Evolutionary conservation across 139 green algal species (phyloP), one percentile per base, ranked within the genome.

Genomic region (Tetradesmus obliquus): DNA sequence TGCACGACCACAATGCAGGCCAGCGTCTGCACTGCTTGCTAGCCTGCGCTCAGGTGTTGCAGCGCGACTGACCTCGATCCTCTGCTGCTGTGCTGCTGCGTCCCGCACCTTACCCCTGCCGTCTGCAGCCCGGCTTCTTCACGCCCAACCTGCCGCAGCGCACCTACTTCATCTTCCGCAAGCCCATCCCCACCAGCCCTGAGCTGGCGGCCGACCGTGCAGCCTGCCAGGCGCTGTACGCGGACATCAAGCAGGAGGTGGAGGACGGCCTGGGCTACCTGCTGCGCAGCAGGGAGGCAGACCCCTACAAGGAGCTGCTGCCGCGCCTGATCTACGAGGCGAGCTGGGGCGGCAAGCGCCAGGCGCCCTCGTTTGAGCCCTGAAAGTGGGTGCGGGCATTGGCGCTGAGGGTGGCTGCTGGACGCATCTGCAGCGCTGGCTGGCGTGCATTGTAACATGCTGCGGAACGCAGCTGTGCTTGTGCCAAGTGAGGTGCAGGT

Each of bases 101-200:
- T 1, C 9, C 58, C 66, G 62, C 22, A 20, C 12, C 20, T 7
- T 10, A 5, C 2, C 51, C 79, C 32, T 91, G 76, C 55, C 94
- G 3, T 66, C 82, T 79, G 22, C 89, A 97, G 45, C 88, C 93
- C 17, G 95, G 96, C 1, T 55, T 99, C 69, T 92, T 96, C 6
- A 83, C 94, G 15, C 92, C 93, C 55, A 95, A 93, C 72, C 91
- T 93, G 22, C 94, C 95, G 1, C 79, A 93, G 24, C 95, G 98
- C 55, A 97, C 99, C 89, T 99, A 99, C 94, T 99, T 97, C 93
- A 86, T 95, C 17, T 99, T 99, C 88, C 91, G 95, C 15, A n/a
- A 92, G 88, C 97, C 98, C 80, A 98, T 99, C 74, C 4, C 86
- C 22, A 97, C 95, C 5, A 88, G n/a, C 19, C 90, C 91, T 1